Conservation (phyloP, 208 protist species). For the Tritrichomonas musculus region DNA sequence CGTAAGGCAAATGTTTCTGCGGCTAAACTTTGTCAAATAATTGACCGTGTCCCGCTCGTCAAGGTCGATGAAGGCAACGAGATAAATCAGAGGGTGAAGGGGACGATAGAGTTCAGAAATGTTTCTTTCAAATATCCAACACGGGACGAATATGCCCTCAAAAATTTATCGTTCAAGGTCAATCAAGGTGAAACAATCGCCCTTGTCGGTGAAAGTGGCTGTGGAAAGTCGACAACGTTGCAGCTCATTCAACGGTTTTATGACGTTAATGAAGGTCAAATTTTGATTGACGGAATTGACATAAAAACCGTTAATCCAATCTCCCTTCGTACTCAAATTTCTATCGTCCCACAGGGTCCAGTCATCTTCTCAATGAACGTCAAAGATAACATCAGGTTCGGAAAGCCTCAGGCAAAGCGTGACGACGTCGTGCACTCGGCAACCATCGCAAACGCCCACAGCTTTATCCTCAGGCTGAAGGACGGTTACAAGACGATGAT, state of each 20-base stretch:
- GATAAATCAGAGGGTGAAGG: background rate
- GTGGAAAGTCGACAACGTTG: constrained; percentile 45
- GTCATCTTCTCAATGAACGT: constrained; percentile 70
- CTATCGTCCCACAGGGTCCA: constrained; percentile 83
- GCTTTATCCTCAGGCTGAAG: background rate
- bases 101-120: too few relatives aligned
- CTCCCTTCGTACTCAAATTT: constrained; percentile 70
- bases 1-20: background rate
- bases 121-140: too few relatives aligned
- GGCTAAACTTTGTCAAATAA: background rate
- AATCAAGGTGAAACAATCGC: constrained; percentile 36
- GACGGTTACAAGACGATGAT: background rate
- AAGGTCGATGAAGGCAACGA: background rate
- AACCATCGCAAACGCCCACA: background rate
- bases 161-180: background rate
- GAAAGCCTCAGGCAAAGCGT: background rate
- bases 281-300: constrained; percentile 79
- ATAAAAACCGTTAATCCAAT: constrained; percentile 62
- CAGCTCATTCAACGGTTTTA: constrained; percentile 84
- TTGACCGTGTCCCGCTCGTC: background rate
- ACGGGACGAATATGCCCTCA: too few relatives aligned
- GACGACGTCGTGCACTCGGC: background rate
- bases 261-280: constrained; percentile 67
- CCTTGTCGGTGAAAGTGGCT: constrained; percentile 36
- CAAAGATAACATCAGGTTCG: constrained; percentile 53